Evolutionary conservation across 805 yeast species (phyloP).

Genomic region (Candida koratica): DNA sequence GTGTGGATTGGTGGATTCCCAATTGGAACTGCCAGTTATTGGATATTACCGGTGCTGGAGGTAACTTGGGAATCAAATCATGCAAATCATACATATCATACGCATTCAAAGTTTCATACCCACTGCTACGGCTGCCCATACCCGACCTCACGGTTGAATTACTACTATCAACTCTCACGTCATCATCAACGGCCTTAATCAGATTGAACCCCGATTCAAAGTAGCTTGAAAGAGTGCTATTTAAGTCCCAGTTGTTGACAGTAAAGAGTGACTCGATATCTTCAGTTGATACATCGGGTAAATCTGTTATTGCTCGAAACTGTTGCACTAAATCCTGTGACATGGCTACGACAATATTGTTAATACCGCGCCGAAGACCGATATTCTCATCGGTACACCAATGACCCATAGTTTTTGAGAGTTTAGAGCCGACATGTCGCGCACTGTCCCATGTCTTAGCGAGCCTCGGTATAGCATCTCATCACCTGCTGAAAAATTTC

Average conservation of each 20-base stretch:
- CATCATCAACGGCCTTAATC: constrained; percentile 1
- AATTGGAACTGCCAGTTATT: constrained; percentile 42
- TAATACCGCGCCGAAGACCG: too few species aligned
- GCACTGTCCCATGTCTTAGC: too few species aligned
- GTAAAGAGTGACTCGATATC: constrained; percentile 45
- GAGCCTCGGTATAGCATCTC: too few species aligned
- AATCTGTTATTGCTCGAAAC: constrained; percentile 19
- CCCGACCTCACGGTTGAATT: neutral
- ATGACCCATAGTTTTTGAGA: too few species aligned
- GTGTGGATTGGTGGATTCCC: constrained; percentile 32
- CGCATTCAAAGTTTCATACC: constrained; percentile 4
- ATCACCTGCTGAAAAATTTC: too few species aligned
- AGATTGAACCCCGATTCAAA: constrained; percentile 9
- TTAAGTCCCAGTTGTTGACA: constrained; percentile 58
- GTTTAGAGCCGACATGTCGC: too few species aligned
- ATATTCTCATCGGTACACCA: too few species aligned
- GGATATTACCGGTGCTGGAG: constrained; percentile 38
- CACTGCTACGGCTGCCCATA: neutral
- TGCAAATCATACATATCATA: constrained; percentile 11
- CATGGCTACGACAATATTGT: too few species aligned
- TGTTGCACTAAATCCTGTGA: constrained; percentile 2
- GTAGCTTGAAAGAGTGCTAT: constrained; percentile 50
- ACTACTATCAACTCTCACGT: neutral
- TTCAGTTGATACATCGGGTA: constrained; percentile 29
- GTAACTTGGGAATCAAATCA: constrained; percentile 32